Evolutionary conservation across 2,329 filamentous ascomycete genomes (phyloP), one percentile per base, ranked within the genome.

Genomic region (Podosphaera xanthii): DNA sequence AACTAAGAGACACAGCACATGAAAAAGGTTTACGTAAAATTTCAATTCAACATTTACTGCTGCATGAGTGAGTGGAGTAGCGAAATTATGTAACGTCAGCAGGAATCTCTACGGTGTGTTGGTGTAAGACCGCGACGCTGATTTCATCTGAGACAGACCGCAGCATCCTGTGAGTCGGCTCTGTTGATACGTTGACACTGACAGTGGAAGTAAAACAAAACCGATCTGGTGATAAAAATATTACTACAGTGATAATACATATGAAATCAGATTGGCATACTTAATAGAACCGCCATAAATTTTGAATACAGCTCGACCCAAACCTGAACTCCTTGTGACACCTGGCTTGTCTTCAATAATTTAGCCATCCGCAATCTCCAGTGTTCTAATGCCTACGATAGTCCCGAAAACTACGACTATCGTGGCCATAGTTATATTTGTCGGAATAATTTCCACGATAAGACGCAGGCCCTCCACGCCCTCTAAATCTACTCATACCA

Each of bases 321-420:
- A 31, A 7, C 49, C 49, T 9, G 4, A 35, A 52, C 49, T 52
- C 49, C 49, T 33, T 14, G 30, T 14, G 33, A 52, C 49, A 12
- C 49, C 49, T 10, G 4, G 4, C 33, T 31, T 52, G 22, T 44
- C 40, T 6, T 6, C 5, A 40, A 40, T 40, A 40, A 40, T 40
- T 40, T 40, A n/a, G n/a, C 46, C 12, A 22, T 12, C 49, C 49
- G 33, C 22, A 12, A 52, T 35, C 12, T 52, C 33, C n/a, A 33
- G 54, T 34, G 22, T 48, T 55, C 60, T 57, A 63, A 59, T 60
- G 60, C 57, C 62, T 60, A 46, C 63, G 56, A 57, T 65, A 58
- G 56, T 64, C 64, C 49, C 63, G 59, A 31, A 59, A 58, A 57
- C 60, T 59, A 56, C 61, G 60, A 40, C 60, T 54, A 44, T 60